Percentiles rank a stretch among this genome's conserved stretches.
Conservation (phyloP, 1,284 basidiomycete genomes). For the Ceratobasidium sp. region DNA sequence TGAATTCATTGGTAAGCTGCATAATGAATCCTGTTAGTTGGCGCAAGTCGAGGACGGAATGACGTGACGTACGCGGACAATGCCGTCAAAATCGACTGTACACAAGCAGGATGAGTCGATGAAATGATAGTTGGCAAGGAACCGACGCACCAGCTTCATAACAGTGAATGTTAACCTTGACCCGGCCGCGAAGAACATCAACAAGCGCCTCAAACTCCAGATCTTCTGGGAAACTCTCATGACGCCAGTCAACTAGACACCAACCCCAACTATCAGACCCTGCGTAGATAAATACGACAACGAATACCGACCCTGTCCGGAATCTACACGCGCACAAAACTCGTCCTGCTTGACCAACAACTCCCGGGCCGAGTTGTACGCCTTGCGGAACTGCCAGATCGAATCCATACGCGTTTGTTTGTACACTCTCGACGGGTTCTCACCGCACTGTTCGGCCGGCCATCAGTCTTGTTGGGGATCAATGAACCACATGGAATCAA, state of each 20-base stretch:
- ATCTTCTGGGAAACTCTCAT: conserved; percentile 71
- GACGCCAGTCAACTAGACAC: conserved; percentile 61
- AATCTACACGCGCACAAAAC: conserved; percentile 66
- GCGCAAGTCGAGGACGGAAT: conserved; percentile 17
- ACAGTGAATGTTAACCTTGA: conserved; percentile 82
- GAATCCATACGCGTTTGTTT: conserved; percentile 60
- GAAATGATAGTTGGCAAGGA: neutral
- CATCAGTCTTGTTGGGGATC: neutral
- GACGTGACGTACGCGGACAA: conserved; percentile 71
- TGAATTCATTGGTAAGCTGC: conserved; percentile 81
- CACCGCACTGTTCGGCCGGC: conserved; percentile 49
- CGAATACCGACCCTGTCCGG: conserved; percentile 51
- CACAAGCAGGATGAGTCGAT: neutral
- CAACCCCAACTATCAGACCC: neutral
- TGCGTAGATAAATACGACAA: too few species aligned
- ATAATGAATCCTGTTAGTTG: conserved; percentile 44
- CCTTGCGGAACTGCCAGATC: conserved; percentile 62
- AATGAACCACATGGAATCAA: neutral
- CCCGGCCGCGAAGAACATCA: conserved; percentile 81
- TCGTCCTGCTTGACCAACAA: conserved; percentile 78
- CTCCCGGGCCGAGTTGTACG: conserved; percentile 74
- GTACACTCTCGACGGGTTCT: conserved; percentile 58
- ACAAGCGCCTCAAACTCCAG: conserved; percentile 86
- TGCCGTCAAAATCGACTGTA: conserved; percentile 73
- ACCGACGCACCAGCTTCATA: conserved; percentile 63